These are phyloP conservation scores for Bolboschoenoplectus hybrid DNA, from an alignment of 202 grass and related monocot species.

Conservation along the genomic window DNA sequence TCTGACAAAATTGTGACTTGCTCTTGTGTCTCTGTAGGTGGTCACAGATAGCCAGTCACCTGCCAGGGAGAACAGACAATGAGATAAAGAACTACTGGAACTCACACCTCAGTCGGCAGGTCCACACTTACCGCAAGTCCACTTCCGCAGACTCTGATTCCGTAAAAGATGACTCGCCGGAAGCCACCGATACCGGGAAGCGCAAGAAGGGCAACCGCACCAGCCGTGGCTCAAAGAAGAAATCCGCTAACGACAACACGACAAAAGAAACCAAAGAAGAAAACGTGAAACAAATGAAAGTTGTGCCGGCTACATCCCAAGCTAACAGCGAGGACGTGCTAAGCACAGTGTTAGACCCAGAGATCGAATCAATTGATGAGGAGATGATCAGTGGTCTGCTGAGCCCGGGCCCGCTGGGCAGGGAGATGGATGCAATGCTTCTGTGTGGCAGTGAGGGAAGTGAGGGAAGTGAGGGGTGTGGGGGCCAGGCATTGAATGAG, in stretches of 20 bases:
- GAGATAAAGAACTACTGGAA: conserved; percentile 97
- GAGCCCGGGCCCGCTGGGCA: conserved; percentile 35
- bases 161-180: conserved; percentile 43
- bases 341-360: conserved; percentile 63
- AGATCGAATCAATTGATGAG: conserved; percentile 43
- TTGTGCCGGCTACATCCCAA: conserved; percentile 37
- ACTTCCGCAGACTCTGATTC: conserved; percentile 38
- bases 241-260: background rate
- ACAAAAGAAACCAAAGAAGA: conserved; percentile 8
- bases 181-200: conserved; percentile 41
- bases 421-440: conserved; percentile 53
- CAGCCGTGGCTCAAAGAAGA: conserved; percentile 45
- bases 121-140: conserved; percentile 56
- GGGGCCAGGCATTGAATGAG: conserved; percentile 25
- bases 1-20: conserved; percentile 15
- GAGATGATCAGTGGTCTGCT: conserved; percentile 35
- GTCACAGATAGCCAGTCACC: conserved; percentile 69
- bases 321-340: conserved; percentile 46
- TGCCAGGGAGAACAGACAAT: conserved; percentile 82
- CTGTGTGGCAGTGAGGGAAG: background rate
- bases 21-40: conserved; percentile 47
- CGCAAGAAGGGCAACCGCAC: conserved; percentile 50
- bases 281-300: background rate
- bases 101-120: conserved; percentile 76
- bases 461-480: background rate